phyloP scores from a whole-genome alignment of 2,329 filamentous ascomycete species.

The Macrophomina pseudophaseolina region DNA sequence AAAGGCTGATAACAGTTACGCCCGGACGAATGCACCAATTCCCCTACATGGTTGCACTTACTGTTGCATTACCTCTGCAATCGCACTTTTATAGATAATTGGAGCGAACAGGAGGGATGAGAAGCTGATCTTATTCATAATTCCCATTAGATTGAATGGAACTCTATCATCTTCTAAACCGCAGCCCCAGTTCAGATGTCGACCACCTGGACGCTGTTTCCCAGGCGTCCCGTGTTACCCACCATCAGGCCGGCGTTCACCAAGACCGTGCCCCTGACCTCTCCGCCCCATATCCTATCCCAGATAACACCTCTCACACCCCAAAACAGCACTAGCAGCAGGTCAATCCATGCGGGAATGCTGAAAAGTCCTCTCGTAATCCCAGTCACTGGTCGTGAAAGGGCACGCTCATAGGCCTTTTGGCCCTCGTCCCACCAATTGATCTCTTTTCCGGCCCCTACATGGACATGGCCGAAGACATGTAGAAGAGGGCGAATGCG shows the following conservation, averaged over 20 bases:
- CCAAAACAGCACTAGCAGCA: constrained; percentile 56
- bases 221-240: constrained; percentile 54
- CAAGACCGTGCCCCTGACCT: constrained; percentile 57
- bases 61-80: too few species aligned
- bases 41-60: too few species aligned
- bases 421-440: constrained; percentile 79
- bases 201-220: constrained; percentile 52
- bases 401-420: constrained; percentile 70
- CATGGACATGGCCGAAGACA: constrained; percentile 86
- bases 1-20: too few species aligned
- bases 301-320: constrained; percentile 63
- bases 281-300: constrained; percentile 63
- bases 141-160: background rate
- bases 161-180: constrained; percentile 3
- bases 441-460: constrained; percentile 70
- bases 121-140: background rate
- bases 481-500: constrained; percentile 73
- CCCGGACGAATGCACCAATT: too few species aligned
- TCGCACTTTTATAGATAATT: too few species aligned
- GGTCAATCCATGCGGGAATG: constrained; percentile 55
- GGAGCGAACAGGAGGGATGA: too few species aligned
- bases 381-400: constrained; percentile 45
- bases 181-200: constrained; percentile 37
- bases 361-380: constrained; percentile 46
- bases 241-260: constrained; percentile 66